phyloP scores from a whole-genome alignment of 495 filamentous ascomycete genomes.

The Aspergillus saccharolyticus region DNA sequence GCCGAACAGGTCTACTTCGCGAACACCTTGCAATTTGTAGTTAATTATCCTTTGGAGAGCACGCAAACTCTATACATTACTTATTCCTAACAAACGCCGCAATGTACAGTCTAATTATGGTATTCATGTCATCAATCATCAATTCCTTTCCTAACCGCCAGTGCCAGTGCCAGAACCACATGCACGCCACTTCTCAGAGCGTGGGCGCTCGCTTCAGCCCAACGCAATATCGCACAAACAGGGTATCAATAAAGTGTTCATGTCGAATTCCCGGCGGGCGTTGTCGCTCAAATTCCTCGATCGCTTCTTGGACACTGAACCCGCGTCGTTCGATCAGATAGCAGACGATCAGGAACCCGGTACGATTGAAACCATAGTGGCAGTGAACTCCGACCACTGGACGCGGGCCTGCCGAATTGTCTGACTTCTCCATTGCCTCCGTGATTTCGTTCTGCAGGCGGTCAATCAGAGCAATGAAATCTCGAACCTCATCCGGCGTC shows the following conservation, averaged over 20 bases:
- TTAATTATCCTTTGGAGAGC: slow-evolving; percentile 14
- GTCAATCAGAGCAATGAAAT: slow-evolving; percentile 77
- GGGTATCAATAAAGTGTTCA: slow-evolving; percentile 78
- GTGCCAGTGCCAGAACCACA: slow-evolving; percentile 10
- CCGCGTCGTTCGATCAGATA: slow-evolving; percentile 81
- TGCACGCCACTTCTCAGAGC: slow-evolving; percentile 20
- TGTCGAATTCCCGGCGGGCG: slow-evolving; percentile 84
- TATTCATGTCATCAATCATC: neutral
- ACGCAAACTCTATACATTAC: slow-evolving; percentile 3
- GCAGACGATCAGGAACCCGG: slow-evolving; percentile 84
- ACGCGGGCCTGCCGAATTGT: slow-evolving; percentile 44
- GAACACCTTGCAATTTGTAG: neutral
- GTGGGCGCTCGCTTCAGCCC: slow-evolving; percentile 52
- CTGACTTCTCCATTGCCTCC: slow-evolving; percentile 33
- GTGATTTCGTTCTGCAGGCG: slow-evolving; percentile 48
- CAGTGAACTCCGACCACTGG: slow-evolving; percentile 78
- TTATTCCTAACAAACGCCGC: neutral
- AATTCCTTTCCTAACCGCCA: neutral
- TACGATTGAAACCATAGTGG: slow-evolving; percentile 92
- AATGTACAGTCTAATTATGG: slow-evolving; percentile 1
- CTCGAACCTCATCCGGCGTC: slow-evolving; percentile 63
- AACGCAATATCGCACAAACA: slow-evolving; percentile 73
- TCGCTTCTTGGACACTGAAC: slow-evolving; percentile 68
- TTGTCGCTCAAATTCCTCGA: slow-evolving; percentile 69
- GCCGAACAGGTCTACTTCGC: no score